Conservation (phyloP, 192 early-diverging fungal genomes). For the Mycoemilia scoparia region DNA sequence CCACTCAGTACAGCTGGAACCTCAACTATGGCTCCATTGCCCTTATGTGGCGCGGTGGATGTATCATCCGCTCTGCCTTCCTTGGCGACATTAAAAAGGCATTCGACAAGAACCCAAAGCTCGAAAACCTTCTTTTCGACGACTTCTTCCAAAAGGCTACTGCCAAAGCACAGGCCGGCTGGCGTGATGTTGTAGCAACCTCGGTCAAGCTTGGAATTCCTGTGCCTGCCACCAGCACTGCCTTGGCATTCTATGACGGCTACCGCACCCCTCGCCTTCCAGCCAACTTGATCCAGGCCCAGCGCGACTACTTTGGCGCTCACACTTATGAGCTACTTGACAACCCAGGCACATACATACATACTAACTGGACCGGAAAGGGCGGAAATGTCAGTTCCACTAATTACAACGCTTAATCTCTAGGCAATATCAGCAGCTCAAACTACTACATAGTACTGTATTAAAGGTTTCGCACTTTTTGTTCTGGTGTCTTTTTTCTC, state of each 20-base stretch:
- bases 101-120: slow-evolving; percentile 66
- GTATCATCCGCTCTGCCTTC: slow-evolving; percentile 95
- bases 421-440: slow-evolving; percentile 6
- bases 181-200: slow-evolving; percentile 73
- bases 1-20: slow-evolving; percentile 81
- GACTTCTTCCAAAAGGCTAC: slow-evolving; percentile 92
- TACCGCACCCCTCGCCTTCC: slow-evolving; percentile 78
- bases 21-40: slow-evolving; percentile 96
- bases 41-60: slow-evolving; percentile 98
- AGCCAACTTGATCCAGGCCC: slow-evolving; percentile 93
- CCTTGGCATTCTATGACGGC: slow-evolving; percentile 93
- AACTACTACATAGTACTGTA: not conserved
- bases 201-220: slow-evolving; percentile 73
- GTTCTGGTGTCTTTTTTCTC: too few relatives aligned
- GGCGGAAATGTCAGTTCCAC: slow-evolving; percentile 62
- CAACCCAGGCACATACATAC: slow-evolving; percentile 53
- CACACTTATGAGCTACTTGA: slow-evolving; percentile 83
- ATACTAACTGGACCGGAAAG: slow-evolving; percentile 98
- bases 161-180: slow-evolving; percentile 62
- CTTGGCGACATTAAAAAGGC: slow-evolving; percentile 94
- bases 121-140: slow-evolving; percentile 86
- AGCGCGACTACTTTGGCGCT: slow-evolving; percentile 98
- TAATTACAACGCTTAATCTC: slow-evolving; percentile 53
- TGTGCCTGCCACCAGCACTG: slow-evolving; percentile 73
- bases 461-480: too few relatives aligned